These are phyloP conservation scores for Chrysosporium keratinophilum DNA, from an alignment of 2,329 filamentous ascomycete species.

Conservation along the genomic window DNA sequence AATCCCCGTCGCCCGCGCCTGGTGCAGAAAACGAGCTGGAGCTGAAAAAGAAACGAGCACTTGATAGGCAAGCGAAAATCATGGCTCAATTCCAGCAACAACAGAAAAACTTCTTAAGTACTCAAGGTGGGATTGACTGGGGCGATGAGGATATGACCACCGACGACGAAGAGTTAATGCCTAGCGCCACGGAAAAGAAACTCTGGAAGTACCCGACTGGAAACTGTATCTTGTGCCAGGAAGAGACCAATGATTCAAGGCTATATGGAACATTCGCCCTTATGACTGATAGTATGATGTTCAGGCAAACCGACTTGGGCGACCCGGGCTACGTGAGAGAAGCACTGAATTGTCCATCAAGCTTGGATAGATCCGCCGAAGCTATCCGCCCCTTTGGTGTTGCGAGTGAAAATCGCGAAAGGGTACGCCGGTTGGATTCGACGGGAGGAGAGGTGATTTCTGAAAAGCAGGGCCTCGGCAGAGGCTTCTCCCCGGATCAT, in stretches of 20 bases:
- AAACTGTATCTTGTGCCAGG: constrained; percentile 92
- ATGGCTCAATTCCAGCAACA: constrained; percentile 99
- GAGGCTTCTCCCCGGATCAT: constrained; percentile 66
- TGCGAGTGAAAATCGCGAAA: constrained; percentile 71
- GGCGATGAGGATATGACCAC: constrained; percentile 71
- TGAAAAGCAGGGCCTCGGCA: constrained; percentile 74
- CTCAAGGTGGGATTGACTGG: constrained; percentile 79
- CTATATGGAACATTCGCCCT: constrained; percentile 91
- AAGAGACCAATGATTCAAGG: constrained; percentile 79
- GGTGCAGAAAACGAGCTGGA: constrained; percentile 52
- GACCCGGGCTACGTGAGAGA: constrained; percentile 79
- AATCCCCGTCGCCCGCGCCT: constrained; percentile 69
- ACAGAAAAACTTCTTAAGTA: constrained; percentile 87
- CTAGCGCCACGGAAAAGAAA: constrained; percentile 53
- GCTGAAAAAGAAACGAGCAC: constrained; percentile 78
- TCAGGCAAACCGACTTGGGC: constrained; percentile 74
- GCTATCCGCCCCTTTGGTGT: constrained; percentile 80
- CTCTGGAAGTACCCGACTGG: constrained; percentile 85
- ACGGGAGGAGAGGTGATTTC: constrained; percentile 59
- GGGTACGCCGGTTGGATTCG: constrained; percentile 63
- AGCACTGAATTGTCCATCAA: constrained; percentile 64
- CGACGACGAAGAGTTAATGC: constrained; percentile 39
- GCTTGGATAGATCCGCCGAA: constrained; percentile 76
- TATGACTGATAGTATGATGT: constrained; percentile 71
- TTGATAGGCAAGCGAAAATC: constrained; percentile 80